Evolutionary conservation across 805 yeast species (phyloP), one percentile per base, ranked within the genome.

Genomic region (Brettanomyces naardenensis): DNA sequence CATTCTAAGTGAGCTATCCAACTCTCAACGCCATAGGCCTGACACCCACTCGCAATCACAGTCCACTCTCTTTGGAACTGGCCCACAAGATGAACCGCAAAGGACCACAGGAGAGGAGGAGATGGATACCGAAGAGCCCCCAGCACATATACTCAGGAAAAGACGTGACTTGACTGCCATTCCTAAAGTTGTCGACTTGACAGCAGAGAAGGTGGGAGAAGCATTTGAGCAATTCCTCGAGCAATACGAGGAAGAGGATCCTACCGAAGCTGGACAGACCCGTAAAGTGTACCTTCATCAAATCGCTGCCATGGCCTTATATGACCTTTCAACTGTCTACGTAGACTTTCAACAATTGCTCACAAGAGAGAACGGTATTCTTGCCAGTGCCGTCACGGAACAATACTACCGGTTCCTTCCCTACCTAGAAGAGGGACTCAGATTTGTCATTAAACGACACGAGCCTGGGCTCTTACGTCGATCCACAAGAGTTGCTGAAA

Each of bases 321-420:
- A 75, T 50, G 95, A 87, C 49, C 62, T 78, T 47, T 69, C 78
- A 30, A 85, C 97, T 0, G 64, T 92, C 17, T 89, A 84, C 51
- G 78, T 92, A 29, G 95, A 92, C 59, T 89, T 82, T 58, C 74
- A 75, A 42, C 96, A 92, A 58, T 59, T 92, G 42, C 58, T 77
- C 20, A 71, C 75, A 7, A 68, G 81, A 37, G 95, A 86, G 53
- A 81, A 84, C 51, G 95, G 95, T 31, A 88, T 86, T 17, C 67
- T 92, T 46, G 95, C 96, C 1, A 69, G 80, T 40, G 97, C 97
- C 27, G 80, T 92, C 43, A 69, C 79, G 33, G 95, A 87, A 43
- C 97, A 90, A 58, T 92, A 85, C 60, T 90, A 88, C 59, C 75
- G 98, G 56, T 90, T 92, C 63, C 64, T 82, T 45, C 97, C 98